These are phyloP conservation scores for Monotropa hypopitys DNA, from an alignment of 179 eudicot genomes.

Conservation along the genomic window DNA sequence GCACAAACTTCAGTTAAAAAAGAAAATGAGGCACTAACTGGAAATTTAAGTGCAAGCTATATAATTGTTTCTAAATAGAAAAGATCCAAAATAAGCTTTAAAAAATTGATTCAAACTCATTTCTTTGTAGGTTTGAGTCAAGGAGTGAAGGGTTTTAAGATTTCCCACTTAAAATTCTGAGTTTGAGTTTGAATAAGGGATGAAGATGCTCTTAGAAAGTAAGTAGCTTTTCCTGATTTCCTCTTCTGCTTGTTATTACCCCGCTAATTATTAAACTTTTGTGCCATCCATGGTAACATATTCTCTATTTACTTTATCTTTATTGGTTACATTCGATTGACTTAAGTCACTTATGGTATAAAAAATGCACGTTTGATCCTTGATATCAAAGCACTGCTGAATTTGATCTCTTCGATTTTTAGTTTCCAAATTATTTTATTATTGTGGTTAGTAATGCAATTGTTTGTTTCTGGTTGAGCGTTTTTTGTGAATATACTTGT, in stretches of 20 bases:
- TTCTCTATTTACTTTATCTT: not conserved
- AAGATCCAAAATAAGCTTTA: not conserved
- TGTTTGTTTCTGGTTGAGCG: not conserved
- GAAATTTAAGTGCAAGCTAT: not conserved
- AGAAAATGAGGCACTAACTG: too few relatives aligned
- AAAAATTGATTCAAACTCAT: not conserved
- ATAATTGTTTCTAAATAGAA: not conserved
- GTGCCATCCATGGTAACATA: not conserved
- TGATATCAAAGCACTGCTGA: slow-evolving; percentile 3
- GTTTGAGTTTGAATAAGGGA: not conserved
- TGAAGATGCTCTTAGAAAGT: not conserved
- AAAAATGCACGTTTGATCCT: slow-evolving; percentile 4
- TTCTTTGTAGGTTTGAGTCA: not conserved
- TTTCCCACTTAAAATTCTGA: not conserved
- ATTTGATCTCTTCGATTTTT: not conserved
- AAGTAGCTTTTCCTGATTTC: not conserved
- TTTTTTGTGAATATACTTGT: not conserved
- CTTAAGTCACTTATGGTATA: not conserved
- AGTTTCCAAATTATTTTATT: too few relatives aligned
- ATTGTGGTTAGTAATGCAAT: not conserved
- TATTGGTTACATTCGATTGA: not conserved
- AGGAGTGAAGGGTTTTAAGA: not conserved
- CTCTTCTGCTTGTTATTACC: not conserved
- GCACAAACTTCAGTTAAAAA: too few relatives aligned
- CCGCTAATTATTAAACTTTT: too few relatives aligned